A percentile compares a stretch with the other conserved stretches of the same genome.
Evolutionary conservation across 345 rosid species (phyloP).

Genomic region (Salix udensis): DNA sequence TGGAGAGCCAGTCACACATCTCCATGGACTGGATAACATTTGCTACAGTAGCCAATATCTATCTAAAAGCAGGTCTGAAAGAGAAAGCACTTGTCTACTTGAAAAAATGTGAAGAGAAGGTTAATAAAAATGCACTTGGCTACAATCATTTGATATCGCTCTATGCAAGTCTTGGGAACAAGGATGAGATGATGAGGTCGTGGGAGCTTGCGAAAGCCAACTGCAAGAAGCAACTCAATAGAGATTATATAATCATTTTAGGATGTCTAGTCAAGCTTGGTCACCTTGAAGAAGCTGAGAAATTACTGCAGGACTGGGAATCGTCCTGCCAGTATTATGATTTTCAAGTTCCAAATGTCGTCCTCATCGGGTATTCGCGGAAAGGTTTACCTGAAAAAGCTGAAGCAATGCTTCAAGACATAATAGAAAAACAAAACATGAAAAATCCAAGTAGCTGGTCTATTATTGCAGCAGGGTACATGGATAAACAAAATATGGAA

Average conservation of each 20-base stretch:
- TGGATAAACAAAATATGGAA: conserved; percentile 37
- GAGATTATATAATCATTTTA: conserved; percentile 38
- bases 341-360: conserved; percentile 44
- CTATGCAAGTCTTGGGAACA: conserved; percentile 42
- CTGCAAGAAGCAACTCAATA: conserved; percentile 33
- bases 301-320: conserved; percentile 41
- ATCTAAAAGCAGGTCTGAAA: conserved; percentile 32
- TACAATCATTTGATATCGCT: conserved; percentile 38
- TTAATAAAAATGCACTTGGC: conserved; percentile 29
- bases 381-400: conserved; percentile 40
- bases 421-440: conserved; percentile 24
- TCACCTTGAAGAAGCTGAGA: conserved; percentile 38
- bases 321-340: conserved; percentile 31
- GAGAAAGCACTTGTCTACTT: conserved; percentile 34
- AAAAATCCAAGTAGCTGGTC: conserved; percentile 45
- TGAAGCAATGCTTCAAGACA: conserved; percentile 29
- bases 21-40: conserved; percentile 45
- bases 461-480: conserved; percentile 35
- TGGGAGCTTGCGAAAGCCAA: conserved; percentile 36
- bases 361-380: conserved; percentile 37
- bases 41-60: conserved; percentile 31
- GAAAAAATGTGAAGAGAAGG: conserved; percentile 37
- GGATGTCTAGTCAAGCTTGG: conserved; percentile 36
- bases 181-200: conserved; percentile 38
- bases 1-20: conserved; percentile 28